These are phyloP conservation scores for Dovyalis caffra DNA, from an alignment of 345 rosid species.

Conservation along the genomic window DNA sequence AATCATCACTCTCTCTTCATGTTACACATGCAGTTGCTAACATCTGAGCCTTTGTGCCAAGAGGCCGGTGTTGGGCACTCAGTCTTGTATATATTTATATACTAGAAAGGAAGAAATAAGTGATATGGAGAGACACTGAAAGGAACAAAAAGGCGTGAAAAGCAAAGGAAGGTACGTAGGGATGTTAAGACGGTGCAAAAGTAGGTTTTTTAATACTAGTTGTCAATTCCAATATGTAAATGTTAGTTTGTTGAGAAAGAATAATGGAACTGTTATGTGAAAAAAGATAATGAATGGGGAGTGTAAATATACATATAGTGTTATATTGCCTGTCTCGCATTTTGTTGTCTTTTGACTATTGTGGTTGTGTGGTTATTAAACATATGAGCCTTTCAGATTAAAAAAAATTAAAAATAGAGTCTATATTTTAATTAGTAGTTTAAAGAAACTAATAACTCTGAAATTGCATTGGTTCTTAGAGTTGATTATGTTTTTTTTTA, in stretches of 20 bases:
- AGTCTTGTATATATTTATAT: neutral
- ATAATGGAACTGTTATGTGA: neutral
- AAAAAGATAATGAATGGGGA: neutral
- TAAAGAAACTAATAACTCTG: too few relatives aligned
- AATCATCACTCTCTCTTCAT: neutral
- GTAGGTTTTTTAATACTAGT: slow-evolving; percentile 5
- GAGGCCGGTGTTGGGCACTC: slow-evolving; percentile 20
- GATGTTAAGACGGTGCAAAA: neutral
- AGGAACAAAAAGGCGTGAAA: neutral
- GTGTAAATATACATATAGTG: too few relatives aligned
- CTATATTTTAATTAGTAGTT: too few relatives aligned
- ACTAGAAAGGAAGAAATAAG: slow-evolving; percentile 10
- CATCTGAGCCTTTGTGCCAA: slow-evolving; percentile 18
- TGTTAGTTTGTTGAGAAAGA: neutral
- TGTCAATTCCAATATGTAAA: slow-evolving; percentile 10
- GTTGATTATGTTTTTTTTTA: too few relatives aligned
- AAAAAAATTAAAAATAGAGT: too few relatives aligned
- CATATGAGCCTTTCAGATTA: too few relatives aligned
- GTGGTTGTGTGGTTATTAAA: too few relatives aligned
- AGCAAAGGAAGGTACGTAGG: neutral
- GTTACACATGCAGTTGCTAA: neutral
- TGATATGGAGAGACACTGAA: neutral
- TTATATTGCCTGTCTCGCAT: neutral
- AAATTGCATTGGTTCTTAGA: too few relatives aligned
- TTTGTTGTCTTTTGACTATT: too few relatives aligned